phyloP scores from a whole-genome alignment of 306 rosid genomes.

The Albizia julibrissin region DNA sequence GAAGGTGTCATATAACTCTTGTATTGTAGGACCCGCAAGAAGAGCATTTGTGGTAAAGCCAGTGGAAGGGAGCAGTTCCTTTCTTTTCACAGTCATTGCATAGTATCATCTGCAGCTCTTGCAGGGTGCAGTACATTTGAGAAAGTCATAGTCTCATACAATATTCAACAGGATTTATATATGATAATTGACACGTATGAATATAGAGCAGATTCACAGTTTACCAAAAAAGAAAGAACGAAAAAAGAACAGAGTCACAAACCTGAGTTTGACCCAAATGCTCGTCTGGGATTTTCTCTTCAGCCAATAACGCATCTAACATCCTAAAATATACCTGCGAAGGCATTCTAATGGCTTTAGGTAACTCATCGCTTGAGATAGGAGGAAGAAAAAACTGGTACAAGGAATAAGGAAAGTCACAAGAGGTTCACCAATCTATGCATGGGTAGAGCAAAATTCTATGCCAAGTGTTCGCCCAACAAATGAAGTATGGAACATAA shows the following conservation, averaged over 20 bases:
- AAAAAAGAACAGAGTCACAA: conserved; percentile 21
- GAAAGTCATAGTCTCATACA: background rate
- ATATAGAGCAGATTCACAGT: background rate
- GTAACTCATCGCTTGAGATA: conserved; percentile 23
- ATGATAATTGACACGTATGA: conserved; percentile 5
- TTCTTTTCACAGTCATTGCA: conserved; percentile 94
- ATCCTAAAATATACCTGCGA: conserved; percentile 76
- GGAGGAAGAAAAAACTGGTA: conserved; percentile 18
- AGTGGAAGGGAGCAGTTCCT: conserved; percentile 80
- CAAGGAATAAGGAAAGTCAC: conserved; percentile 6
- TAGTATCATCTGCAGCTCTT: conserved; percentile 68
- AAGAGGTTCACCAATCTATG: background rate
- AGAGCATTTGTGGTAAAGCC: conserved; percentile 86
- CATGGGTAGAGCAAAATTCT: background rate
- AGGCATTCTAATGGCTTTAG: conserved; percentile 27
- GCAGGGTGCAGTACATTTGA: conserved; percentile 20
- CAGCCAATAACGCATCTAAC: conserved; percentile 83
- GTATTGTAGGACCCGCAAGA: conserved; percentile 86
- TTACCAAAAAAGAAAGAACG: background rate
- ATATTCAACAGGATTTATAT: conserved; percentile 4
- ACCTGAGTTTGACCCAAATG: conserved; percentile 71
- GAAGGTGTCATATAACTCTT: conserved; percentile 59
- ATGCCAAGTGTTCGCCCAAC: conserved; percentile 14
- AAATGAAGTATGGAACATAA: conserved; percentile 23
- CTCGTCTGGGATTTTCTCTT: conserved; percentile 71